phyloP scores from a whole-genome alignment of 129 eudicot genomes.

The Kitagawia praeruptora region DNA sequence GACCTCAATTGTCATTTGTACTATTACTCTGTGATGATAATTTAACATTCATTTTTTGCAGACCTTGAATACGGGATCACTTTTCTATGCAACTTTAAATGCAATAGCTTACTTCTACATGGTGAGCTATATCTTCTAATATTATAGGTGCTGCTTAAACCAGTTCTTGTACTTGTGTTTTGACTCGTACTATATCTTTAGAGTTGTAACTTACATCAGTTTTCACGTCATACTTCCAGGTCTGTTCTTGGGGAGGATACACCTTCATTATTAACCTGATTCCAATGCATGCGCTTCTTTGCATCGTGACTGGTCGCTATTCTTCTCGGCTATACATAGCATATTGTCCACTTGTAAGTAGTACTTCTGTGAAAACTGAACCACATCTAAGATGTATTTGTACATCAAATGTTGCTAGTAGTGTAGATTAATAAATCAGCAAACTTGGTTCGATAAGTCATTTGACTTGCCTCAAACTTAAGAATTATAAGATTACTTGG shows the following conservation, averaged over 20 bases:
- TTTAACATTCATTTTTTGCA: slow-evolving; percentile 31
- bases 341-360: slow-evolving; percentile 91
- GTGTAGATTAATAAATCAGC: neutral
- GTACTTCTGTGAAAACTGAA: slow-evolving; percentile 1
- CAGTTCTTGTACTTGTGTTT: neutral
- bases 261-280: slow-evolving; percentile 96
- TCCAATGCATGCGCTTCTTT: slow-evolving; percentile 96
- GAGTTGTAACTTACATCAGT: neutral
- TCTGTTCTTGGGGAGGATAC: slow-evolving; percentile 99
- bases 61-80: slow-evolving; percentile 95
- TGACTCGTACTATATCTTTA: neutral
- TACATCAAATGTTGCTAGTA: neutral
- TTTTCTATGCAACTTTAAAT: slow-evolving; percentile 85
- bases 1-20: slow-evolving; percentile 2
- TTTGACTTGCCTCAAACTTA: neutral
- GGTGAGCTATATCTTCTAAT: slow-evolving; percentile 37
- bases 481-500: neutral
- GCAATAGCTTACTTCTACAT: slow-evolving; percentile 89
- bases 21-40: slow-evolving; percentile 17
- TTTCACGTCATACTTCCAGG: slow-evolving; percentile 32
- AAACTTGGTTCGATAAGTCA: neutral
- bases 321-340: slow-evolving; percentile 92
- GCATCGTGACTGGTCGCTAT: slow-evolving; percentile 95
- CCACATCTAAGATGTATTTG: neutral
- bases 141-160: neutral